Conservation (phyloP, 495 filamentous ascomycete genomes). For the Penicillium odoratum region DNA sequence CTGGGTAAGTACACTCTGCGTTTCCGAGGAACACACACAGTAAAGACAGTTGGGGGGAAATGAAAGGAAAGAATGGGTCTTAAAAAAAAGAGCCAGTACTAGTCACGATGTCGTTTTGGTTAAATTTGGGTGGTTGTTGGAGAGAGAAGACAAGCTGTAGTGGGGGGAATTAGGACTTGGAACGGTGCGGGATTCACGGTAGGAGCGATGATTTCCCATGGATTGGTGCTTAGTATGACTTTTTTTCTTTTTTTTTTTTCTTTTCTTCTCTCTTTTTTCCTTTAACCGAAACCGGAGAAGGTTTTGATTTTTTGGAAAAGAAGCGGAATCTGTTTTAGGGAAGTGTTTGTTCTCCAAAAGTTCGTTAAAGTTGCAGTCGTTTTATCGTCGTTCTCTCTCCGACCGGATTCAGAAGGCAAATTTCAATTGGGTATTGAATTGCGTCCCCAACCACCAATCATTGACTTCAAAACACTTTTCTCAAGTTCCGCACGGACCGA, state of each 20-base stretch:
- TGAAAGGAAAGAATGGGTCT: constrained; percentile 22
- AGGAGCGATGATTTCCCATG: constrained; percentile 15
- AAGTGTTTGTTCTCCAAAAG: not conserved
- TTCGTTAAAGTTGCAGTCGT: not conserved
- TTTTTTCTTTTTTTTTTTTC: no score
- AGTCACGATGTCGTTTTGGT: constrained; percentile 27
- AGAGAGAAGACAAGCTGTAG: constrained; percentile 12
- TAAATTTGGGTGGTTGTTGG: constrained; percentile 7
- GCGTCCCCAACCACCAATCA: constrained; percentile 22
- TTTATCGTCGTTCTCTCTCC: not conserved
- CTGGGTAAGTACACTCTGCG: not conserved
- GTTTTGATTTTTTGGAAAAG: no score
- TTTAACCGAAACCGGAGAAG: no score
- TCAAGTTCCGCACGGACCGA: not conserved
- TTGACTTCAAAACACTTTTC: constrained; percentile 2
- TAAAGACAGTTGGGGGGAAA: constrained; percentile 10
- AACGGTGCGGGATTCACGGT: constrained; percentile 18
- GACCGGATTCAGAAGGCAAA: constrained; percentile 5
- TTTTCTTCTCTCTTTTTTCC: no score
- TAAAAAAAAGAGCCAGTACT: constrained; percentile 11
- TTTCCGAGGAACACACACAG: constrained; percentile 12
- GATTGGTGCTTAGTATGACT: constrained; percentile 7
- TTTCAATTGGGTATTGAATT: constrained; percentile 26
- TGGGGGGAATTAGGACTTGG: constrained; percentile 5
- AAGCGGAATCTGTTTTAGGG: no score